A percentile compares a stretch with the other conserved stretches of the same genome.
Evolutionary conservation across 305 asterid species (phyloP).

Genomic region (Salvia sclarea): DNA sequence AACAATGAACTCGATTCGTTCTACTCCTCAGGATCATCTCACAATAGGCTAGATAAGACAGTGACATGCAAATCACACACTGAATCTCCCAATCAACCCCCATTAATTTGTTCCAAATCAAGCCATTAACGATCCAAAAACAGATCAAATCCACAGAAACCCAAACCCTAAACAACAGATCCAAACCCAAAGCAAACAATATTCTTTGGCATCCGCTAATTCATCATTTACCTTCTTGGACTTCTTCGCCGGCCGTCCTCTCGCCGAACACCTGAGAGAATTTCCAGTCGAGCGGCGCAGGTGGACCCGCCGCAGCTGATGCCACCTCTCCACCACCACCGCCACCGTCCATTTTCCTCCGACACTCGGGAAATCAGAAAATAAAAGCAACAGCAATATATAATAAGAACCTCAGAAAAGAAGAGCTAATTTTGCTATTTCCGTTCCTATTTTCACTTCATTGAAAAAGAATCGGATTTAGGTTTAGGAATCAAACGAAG

Average conservation of each 20-base stretch:
- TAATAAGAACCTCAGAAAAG: conserved; percentile 25
- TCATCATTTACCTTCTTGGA: conserved; percentile 84
- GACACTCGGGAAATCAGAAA: conserved; percentile 35
- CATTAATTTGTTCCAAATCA: conserved; percentile 34
- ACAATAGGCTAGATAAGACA: conserved; percentile 19
- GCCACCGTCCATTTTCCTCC: conserved; percentile 71
- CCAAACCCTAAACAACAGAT: conserved; percentile 56
- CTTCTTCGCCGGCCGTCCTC: conserved; percentile 98
- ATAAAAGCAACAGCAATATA: conserved; percentile 34
- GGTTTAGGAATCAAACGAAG: conserved; percentile 48
- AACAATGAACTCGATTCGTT: conserved; percentile 40
- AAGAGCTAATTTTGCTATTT: conserved; percentile 30
- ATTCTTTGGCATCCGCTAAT: conserved; percentile 23
- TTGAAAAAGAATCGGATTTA: conserved; percentile 33
- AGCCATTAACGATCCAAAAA: conserved; percentile 36
- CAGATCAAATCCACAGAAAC: conserved; percentile 43
- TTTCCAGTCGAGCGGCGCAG: conserved; percentile 95
- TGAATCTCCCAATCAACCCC: conserved; percentile 34
- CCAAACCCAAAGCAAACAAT: conserved; percentile 45
- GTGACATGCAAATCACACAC: conserved; percentile 48
- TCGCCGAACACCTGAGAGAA: conserved; percentile 99
- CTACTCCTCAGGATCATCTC: conserved; percentile 32
- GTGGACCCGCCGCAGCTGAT: conserved; percentile 80
- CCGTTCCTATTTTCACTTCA: conserved; percentile 43
- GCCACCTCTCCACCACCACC: conserved; percentile 67